Conservation (phyloP, 176 grass and related monocot genomes). For the Hordeum vulgare region MorexV3_pseudomolecules_assembly NC_058520.1:168972130-168972629, state of each 20-base stretch:
- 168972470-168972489: not conserved
- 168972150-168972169: no score
- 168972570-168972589: not conserved
- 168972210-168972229: no score
- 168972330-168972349: not conserved
- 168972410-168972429: not conserved
- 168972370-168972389: not conserved
- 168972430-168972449: not conserved
- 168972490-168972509: not conserved
- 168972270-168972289: fast-evolving
- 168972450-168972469: not conserved
- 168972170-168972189: no score
- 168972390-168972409: not conserved
- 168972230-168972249: not conserved
- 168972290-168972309: fast-evolving
- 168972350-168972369: not conserved
- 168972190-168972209: no score
- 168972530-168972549: not conserved
- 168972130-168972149: no score
- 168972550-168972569: not conserved
- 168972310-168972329: not conserved
- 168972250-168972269: not conserved
- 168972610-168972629: no score
- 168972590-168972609: not conserved
- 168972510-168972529: not conserved